Evolutionary conservation across 2,329 filamentous ascomycete species (phyloP).

Genomic region (Trichoderma sp.): DNA sequence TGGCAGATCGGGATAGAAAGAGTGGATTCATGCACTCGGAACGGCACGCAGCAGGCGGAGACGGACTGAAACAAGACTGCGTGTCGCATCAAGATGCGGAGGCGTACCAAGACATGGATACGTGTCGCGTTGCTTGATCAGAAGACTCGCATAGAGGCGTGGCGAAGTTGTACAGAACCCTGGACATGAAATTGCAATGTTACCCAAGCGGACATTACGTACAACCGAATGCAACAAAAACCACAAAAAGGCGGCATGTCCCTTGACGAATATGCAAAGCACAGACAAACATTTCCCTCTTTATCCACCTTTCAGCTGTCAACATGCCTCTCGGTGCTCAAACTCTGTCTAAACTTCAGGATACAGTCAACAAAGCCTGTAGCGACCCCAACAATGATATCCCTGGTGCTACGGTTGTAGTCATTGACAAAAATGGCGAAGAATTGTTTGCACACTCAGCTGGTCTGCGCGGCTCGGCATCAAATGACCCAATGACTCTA

Average conservation of each 20-base stretch:
- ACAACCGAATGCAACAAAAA: neutral
- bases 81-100: neutral
- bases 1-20: neutral
- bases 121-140: neutral
- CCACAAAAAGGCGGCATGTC: neutral
- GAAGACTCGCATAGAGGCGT: neutral
- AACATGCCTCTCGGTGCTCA: neutral
- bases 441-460: slow-evolving; percentile 6
- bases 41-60: neutral
- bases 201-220: neutral
- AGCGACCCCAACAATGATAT: neutral
- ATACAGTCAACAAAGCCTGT: neutral
- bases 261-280: neutral
- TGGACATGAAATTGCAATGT: neutral
- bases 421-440: slow-evolving; percentile 1
- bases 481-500: slow-evolving; percentile 1
- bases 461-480: neutral
- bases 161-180: neutral
- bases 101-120: neutral
- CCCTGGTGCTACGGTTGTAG: neutral
- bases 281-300: too few species aligned
- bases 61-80: neutral
- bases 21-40: neutral
- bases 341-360: neutral
- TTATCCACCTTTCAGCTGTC: neutral